Percentiles rank a stretch among this genome's conserved stretches.
These are phyloP conservation scores for Dissophora ornata DNA, from an alignment of 192 early-diverging fungal genomes.

Conservation along the genomic window DNA sequence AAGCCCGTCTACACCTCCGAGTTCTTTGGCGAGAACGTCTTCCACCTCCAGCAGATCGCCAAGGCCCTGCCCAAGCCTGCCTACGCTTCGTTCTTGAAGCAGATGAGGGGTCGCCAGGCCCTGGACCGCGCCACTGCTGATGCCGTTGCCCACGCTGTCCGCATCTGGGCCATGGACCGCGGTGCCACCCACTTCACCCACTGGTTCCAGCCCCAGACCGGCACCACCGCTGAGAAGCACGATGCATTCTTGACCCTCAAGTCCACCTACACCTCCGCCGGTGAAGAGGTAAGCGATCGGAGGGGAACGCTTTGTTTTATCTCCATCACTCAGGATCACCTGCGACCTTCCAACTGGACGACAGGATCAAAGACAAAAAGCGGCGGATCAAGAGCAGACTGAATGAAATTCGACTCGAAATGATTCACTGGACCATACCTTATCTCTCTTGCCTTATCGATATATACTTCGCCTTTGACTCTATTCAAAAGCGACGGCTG, in stretches of 20 bases:
- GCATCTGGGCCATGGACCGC: constrained; percentile 97
- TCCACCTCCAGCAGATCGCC: constrained; percentile 90
- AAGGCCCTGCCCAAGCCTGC: constrained; percentile 95
- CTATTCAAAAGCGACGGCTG: too few relatives aligned
- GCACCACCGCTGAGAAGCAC: constrained; percentile 98
- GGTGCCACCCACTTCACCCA: constrained; percentile 99
- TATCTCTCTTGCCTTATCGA: constrained; percentile 12
- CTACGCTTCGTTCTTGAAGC: constrained; percentile 92
- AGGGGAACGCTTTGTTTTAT: too few relatives aligned
- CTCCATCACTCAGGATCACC: too few relatives aligned
- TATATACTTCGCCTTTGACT: background rate
- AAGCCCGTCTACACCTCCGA: constrained; percentile 85
- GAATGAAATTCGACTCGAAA: background rate
- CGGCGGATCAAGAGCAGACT: too few relatives aligned
- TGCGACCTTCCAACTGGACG: too few relatives aligned
- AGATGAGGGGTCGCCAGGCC: constrained; percentile 88
- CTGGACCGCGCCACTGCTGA: constrained; percentile 96
- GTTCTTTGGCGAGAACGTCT: constrained; percentile 95
- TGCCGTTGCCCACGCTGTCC: constrained; percentile 98
- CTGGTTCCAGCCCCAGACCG: constrained; percentile 99
- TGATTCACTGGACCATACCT: constrained; percentile 12
- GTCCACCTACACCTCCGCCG: constrained; percentile 80
- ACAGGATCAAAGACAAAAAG: too few relatives aligned
- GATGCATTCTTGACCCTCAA: constrained; percentile 96
- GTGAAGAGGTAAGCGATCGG: constrained; percentile 79